These are phyloP conservation scores for Elsinoe perseae DNA, from an alignment of 2,329 filamentous ascomycete species.

Conservation along the genomic window DNA sequence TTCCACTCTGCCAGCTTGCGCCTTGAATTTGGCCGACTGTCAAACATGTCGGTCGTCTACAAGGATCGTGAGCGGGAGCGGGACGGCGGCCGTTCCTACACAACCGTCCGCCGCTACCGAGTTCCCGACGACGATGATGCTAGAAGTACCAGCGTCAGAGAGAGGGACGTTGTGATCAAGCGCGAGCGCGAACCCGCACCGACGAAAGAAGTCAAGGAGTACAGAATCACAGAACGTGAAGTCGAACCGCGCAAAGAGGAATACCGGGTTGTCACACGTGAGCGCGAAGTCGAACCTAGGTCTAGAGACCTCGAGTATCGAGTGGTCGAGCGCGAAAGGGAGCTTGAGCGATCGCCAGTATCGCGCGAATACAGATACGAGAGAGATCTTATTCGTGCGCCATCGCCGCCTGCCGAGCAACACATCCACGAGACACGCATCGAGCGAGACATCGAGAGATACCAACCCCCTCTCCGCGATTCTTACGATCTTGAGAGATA, in stretches of 20 bases:
- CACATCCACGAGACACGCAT: slow-evolving; percentile 46
- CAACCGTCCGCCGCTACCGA: slow-evolving; percentile 54
- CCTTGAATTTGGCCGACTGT: slow-evolving; percentile 1
- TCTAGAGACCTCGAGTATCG: slow-evolving; percentile 31
- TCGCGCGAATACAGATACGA: slow-evolving; percentile 20
- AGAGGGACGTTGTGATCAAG: slow-evolving; percentile 44
- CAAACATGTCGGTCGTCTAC: slow-evolving; percentile 39
- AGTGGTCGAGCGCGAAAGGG: slow-evolving; percentile 30
- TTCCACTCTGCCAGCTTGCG: neutral
- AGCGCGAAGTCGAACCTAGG: slow-evolving; percentile 22
- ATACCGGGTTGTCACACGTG: slow-evolving; percentile 28
- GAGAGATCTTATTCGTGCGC: slow-evolving; percentile 25
- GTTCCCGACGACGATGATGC: slow-evolving; percentile 38
- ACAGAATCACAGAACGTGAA: slow-evolving; percentile 35
- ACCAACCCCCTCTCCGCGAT: slow-evolving; percentile 35
- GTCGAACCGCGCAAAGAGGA: slow-evolving; percentile 26
- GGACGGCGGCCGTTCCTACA: slow-evolving; percentile 41
- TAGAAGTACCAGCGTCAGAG: slow-evolving; percentile 32
- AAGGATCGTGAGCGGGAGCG: slow-evolving; percentile 39
- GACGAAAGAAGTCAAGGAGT: slow-evolving; percentile 27
- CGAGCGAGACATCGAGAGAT: slow-evolving; percentile 44
- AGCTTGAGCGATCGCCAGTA: slow-evolving; percentile 29
- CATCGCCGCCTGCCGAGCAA: slow-evolving; percentile 39
- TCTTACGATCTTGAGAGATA: slow-evolving; percentile 44
- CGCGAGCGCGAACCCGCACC: slow-evolving; percentile 23